These are phyloP conservation scores for Auricularia heimuer DNA, from an alignment of 768 basidiomycete genomes.

Conservation along the genomic window DNA sequence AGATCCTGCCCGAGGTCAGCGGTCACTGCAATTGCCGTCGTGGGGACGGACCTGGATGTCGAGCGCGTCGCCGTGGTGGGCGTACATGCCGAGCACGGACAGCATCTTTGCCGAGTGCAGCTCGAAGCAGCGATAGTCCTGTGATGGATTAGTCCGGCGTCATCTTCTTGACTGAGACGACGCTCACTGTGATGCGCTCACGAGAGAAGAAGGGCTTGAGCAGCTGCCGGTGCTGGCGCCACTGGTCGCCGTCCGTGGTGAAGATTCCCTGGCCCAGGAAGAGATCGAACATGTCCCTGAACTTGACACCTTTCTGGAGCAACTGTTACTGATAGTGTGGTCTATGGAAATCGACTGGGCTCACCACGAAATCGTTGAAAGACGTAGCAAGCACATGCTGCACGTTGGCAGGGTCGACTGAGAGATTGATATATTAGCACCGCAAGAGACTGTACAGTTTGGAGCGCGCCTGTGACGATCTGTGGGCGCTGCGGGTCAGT, in stretches of 20 bases:
- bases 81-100: constrained; percentile 6
- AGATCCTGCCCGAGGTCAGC: constrained; percentile 7
- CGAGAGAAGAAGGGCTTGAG: constrained; percentile 18
- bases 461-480: constrained; percentile 10
- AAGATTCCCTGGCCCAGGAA: constrained; percentile 21
- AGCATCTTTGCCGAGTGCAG: constrained; percentile 11
- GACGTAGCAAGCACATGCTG: constrained; percentile 9
- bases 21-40: no score
- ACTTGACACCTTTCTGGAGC: constrained; percentile 14
- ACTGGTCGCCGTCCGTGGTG: constrained; percentile 17
- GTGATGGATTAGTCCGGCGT: background rate
- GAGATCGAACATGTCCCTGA: constrained; percentile 14
- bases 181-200: constrained; percentile 11
- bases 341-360: background rate
- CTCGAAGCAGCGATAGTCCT: constrained; percentile 14
- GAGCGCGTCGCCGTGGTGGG: constrained; percentile 2
- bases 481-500: background rate
- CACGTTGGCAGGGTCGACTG: constrained; percentile 15
- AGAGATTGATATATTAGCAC: background rate
- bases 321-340: background rate
- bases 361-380: constrained; percentile 13
- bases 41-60: constrained; percentile 10
- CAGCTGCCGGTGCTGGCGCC: constrained; percentile 14
- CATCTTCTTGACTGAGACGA: background rate
- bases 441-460: background rate